Conservation (phyloP, 148 eudicot species). For the Chenopodium quinoa region DNA sequence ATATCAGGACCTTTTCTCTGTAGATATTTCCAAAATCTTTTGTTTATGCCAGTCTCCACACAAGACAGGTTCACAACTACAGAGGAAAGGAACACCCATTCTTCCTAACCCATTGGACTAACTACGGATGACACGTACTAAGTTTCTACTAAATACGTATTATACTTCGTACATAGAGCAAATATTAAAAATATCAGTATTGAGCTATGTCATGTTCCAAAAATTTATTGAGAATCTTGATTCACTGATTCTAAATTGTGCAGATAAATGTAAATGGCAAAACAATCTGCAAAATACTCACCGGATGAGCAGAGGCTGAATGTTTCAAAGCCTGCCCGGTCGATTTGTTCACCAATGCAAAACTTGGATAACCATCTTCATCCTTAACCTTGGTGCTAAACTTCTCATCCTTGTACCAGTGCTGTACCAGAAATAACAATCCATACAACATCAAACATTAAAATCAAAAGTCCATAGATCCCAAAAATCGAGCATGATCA, state of each 20-base stretch:
- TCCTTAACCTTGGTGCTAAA: slow-evolving; percentile 73
- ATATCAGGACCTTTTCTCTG: not conserved
- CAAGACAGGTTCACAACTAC: not conserved
- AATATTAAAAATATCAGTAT: not conserved
- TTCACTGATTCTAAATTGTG: not conserved
- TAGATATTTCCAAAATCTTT: not conserved
- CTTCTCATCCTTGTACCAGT: slow-evolving; percentile 86
- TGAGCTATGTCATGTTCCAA: not conserved
- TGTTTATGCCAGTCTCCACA: not conserved
- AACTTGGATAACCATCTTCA: slow-evolving; percentile 70
- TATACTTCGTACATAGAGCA: not conserved
- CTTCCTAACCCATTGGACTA: not conserved
- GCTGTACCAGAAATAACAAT: slow-evolving; percentile 36
- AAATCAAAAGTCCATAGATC: not conserved
- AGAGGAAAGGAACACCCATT: not conserved
- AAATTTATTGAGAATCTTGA: not conserved
- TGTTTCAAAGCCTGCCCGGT: slow-evolving; percentile 86
- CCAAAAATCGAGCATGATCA: not conserved
- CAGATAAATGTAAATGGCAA: not conserved
- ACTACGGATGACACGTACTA: not conserved
- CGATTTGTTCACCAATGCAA: slow-evolving; percentile 70
- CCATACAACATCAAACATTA: not conserved
- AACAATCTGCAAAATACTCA: slow-evolving; percentile 29
- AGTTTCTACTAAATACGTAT: not conserved
- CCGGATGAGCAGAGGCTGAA: slow-evolving; percentile 67